Evolutionary conservation across 2,329 filamentous ascomycete genomes (phyloP).

Genomic region (Pestalotiopsis fici): DNA sequence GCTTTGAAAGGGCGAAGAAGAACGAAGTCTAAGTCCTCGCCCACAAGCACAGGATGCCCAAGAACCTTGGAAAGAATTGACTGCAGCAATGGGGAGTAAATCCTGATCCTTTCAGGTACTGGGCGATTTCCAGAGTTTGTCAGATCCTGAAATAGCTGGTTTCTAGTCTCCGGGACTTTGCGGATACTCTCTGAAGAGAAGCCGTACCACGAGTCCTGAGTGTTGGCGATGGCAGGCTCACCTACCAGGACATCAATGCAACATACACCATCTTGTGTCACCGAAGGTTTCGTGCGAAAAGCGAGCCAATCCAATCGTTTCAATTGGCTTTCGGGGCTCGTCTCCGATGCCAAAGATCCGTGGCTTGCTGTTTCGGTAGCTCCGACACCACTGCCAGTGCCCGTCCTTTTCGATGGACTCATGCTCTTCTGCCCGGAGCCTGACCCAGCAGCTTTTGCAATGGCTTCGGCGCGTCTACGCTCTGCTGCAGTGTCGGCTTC

Average conservation of each 20-base stretch:
- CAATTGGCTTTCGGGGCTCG: too few species aligned
- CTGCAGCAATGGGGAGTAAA: not conserved
- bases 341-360: too few species aligned
- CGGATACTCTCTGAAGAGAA: not conserved
- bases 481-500: not conserved
- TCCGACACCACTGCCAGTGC: too few species aligned
- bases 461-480: not conserved
- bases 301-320: too few species aligned
- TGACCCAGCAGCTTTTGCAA: not conserved
- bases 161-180: not conserved
- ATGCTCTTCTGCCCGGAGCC: too few species aligned
- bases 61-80: not conserved
- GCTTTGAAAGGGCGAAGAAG: constrained; percentile 3
- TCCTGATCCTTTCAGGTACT: not conserved
- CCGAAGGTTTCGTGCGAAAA: too few species aligned
- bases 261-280: too few species aligned
- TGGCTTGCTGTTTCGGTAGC: too few species aligned
- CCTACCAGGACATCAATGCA: too few species aligned
- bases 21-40: not conserved
- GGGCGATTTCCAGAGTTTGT: not conserved
- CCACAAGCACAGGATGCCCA: not conserved
- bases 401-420: too few species aligned
- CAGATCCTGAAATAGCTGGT: not conserved
- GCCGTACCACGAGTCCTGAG: not conserved
- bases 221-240: too few species aligned